A percentile compares a stretch with the other conserved stretches of the same genome.
Evolutionary conservation across 768 basidiomycete genomes (phyloP).

Genomic region (Leccinum uliginosum): DNA sequence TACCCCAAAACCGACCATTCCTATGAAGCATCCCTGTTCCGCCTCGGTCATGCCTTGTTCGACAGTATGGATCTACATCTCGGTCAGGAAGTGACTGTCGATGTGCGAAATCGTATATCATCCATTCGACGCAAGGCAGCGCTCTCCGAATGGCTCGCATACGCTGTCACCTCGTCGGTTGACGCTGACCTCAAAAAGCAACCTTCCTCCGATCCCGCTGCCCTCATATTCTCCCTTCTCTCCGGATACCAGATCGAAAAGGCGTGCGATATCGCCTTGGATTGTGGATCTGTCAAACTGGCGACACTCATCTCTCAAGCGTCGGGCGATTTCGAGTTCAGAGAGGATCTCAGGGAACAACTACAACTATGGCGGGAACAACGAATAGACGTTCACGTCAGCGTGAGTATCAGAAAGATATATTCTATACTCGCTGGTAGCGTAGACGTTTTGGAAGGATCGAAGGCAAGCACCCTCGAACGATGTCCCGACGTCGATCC

Average conservation of each 20-base stretch:
- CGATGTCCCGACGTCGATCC: conserved; percentile 58
- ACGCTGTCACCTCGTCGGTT: conserved; percentile 62
- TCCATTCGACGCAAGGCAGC: conserved; percentile 72
- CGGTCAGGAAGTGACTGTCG: conserved; percentile 46
- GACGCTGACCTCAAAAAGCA: conserved; percentile 64
- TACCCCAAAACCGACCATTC: conserved; percentile 70
- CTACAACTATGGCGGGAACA: conserved; percentile 81
- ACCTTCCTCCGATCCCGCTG: conserved; percentile 40
- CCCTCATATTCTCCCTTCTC: conserved; percentile 68
- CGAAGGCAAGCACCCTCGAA: conserved; percentile 46
- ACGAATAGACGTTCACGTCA: conserved; percentile 63
- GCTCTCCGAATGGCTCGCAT: conserved; percentile 81
- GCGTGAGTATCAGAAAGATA: conserved; percentile 65
- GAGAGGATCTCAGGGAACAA: conserved; percentile 69
- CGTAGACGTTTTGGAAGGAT: conserved; percentile 53
- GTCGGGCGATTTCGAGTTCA: conserved; percentile 71
- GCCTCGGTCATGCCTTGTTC: conserved; percentile 85
- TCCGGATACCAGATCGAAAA: conserved; percentile 86
- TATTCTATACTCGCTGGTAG: conserved; percentile 84
- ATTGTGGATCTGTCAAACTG: conserved; percentile 75
- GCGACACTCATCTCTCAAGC: conserved; percentile 88
- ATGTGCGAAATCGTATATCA: conserved; percentile 57
- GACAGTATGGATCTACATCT: conserved; percentile 74
- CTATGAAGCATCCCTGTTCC: conserved; percentile 76
- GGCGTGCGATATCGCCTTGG: conserved; percentile 70